phyloP scores from a whole-genome alignment of 768 basidiomycete species.

The Hypholoma sublateritium region DNA sequence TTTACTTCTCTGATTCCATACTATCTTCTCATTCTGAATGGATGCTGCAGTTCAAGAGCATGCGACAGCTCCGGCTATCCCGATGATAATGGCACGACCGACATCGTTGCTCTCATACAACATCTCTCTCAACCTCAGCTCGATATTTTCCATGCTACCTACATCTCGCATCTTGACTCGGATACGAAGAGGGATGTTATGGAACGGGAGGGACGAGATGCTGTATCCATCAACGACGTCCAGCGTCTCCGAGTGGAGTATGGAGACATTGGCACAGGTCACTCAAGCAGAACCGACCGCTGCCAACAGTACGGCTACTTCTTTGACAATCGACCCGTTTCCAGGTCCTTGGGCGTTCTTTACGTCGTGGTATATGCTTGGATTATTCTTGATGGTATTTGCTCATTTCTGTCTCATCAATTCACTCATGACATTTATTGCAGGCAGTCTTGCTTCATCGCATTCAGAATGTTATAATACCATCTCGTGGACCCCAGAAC shows the following conservation, averaged over 20 bases:
- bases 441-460: constrained; percentile 72
- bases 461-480: constrained; percentile 77
- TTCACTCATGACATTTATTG: neutral
- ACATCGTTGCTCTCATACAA: constrained; percentile 20
- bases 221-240: constrained; percentile 8
- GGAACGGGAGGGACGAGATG: constrained; percentile 9
- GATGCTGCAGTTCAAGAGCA: neutral
- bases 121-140: constrained; percentile 49
- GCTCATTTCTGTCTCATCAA: neutral
- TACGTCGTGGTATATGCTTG: constrained; percentile 71
- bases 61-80: neutral
- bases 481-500: constrained; percentile 41
- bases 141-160: constrained; percentile 38
- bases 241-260: constrained; percentile 11
- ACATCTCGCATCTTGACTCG: constrained; percentile 18
- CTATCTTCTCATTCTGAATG: neutral
- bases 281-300: neutral
- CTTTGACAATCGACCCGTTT: constrained; percentile 20
- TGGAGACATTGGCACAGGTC: neutral
- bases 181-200: constrained; percentile 14
- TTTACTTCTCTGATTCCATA: no score
- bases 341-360: constrained; percentile 74
- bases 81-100: constrained; percentile 3
- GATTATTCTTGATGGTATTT: constrained; percentile 64
- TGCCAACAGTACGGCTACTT: neutral